Evolutionary conservation across 1,284 basidiomycete genomes (phyloP), one percentile per base, ranked within the genome.

Genomic region (Trametes hirsuta): DNA sequence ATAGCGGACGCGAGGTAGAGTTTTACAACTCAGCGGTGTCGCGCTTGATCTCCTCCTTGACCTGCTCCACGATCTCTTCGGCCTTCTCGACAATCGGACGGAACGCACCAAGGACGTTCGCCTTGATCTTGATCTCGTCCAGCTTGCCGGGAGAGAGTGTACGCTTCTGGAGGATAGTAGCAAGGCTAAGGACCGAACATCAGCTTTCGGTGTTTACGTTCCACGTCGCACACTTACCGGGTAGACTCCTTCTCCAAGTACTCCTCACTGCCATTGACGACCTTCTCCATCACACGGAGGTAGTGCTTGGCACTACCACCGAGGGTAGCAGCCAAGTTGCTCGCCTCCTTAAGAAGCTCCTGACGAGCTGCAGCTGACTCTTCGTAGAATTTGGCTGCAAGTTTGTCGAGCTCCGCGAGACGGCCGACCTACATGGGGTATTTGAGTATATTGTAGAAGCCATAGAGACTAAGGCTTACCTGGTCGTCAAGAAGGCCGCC

Each of bases 111-210:
- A 97, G 85, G 66, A 97, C 85, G 78, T 98, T 98, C 53, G 84
- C 83, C 81, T 96, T 97, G 75, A 92, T 85, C 77, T 94, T 93
- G 70, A 98, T 87, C 79, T 98, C 95, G 74, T 99, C 97, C 46
- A 96, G 79, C 78, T 98, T 98, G 53, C 82, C 76, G 0, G 84
- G 81, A 4, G 90, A 82, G 42, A 98, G 78, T 39, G 81, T 87
- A 58, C 87, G 84, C 79, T 94, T 94, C 71, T 80, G 78, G 59
- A 95, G 80, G 69, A 95, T 89, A 64, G 81, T 82, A 54, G 79
- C 77, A 61, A 92, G 75, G n/a, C 89, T 91, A 61, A 10, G 15
- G 30, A 1, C n/a, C 21, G n/a, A 25, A 15, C 12, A 30, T 47
- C 9, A 46, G 5, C 12, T n/a, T 47, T 44, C 18, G 24, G 36